Conservation (phyloP, 1,284 basidiomycete species). For the Mycena citricolor region DNA sequence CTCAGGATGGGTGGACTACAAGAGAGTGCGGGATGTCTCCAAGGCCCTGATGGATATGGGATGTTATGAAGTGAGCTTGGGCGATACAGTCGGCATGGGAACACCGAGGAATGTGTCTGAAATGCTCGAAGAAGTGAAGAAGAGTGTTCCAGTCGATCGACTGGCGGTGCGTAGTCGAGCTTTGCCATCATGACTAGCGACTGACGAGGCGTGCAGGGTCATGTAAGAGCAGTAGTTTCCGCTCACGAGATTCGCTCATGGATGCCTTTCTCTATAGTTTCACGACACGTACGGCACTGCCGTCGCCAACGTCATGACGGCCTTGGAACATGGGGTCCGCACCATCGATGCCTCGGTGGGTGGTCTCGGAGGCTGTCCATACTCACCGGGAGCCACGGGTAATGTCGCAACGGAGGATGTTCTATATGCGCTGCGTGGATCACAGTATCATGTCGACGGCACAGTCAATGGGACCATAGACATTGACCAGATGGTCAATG, state of each 20-base stretch:
- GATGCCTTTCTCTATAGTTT: conserved; percentile 50
- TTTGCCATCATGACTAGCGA: conserved; percentile 4
- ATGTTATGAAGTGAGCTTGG: conserved; percentile 90
- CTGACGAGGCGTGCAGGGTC: conserved; percentile 42
- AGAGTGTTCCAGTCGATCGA: conserved; percentile 56
- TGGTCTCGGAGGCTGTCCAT: conserved; percentile 93
- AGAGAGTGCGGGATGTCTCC: conserved; percentile 69
- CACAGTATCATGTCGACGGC: conserved; percentile 67
- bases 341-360: conserved; percentile 77
- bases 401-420: conserved; percentile 92
- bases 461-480: conserved; percentile 46
- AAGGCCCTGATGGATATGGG: conserved; percentile 83
- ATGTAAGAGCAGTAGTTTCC: conserved; percentile 43
- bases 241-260: neutral
- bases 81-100: conserved; percentile 90
- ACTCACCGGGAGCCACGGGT: conserved; percentile 93
- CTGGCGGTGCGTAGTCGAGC: conserved; percentile 63
- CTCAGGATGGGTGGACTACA: conserved; percentile 72
- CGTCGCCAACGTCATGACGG: conserved; percentile 68
- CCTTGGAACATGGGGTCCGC: conserved; percentile 64
- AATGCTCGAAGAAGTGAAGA: conserved; percentile 72
- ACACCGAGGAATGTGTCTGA: conserved; percentile 67
- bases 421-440: conserved; percentile 77
- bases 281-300: conserved; percentile 92
- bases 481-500: conserved; percentile 66